phyloP scores from a whole-genome alignment of 805 yeast genomes.

The Maudiozyma pseudohumilis region DNA sequence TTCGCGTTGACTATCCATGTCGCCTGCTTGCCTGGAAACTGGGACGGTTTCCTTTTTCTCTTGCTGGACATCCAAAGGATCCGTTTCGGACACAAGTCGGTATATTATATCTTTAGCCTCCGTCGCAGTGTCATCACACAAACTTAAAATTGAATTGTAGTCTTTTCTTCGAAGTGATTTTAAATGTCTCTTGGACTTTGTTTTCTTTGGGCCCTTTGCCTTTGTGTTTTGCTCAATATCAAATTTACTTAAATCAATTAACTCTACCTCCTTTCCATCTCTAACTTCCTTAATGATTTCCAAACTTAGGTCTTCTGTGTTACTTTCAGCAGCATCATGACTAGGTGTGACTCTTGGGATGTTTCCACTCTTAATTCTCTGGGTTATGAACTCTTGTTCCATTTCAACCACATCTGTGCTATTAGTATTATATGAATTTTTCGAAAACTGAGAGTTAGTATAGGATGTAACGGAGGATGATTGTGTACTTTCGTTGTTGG shows the following conservation, averaged over 20 bases:
- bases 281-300: conserved; percentile 10
- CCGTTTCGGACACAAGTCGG: conserved; percentile 9
- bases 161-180: conserved; percentile 10
- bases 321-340: not conserved
- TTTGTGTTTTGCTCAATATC: not conserved
- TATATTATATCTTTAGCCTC: conserved; percentile 19
- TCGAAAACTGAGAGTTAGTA: conserved; percentile 22
- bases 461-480: conserved; percentile 9
- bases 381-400: not conserved
- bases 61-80: not conserved
- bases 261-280: conserved; percentile 18
- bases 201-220: not conserved
- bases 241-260: conserved; percentile 12
- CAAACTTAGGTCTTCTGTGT: not conserved
- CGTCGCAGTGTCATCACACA: conserved; percentile 26
- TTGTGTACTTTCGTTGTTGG: conserved; percentile 17
- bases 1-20: conserved; percentile 1
- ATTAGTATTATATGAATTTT: conserved; percentile 13
- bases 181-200: not conserved
- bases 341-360: not conserved
- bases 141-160: conserved; percentile 11
- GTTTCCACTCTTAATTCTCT: not conserved
- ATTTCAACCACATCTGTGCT: conserved; percentile 8
- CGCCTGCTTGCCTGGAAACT: not conserved
- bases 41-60: not conserved